Base-by-base conservation (phyloP, 495 filamentous ascomycete genomes). In the Daldinia caldariorum region DNA sequence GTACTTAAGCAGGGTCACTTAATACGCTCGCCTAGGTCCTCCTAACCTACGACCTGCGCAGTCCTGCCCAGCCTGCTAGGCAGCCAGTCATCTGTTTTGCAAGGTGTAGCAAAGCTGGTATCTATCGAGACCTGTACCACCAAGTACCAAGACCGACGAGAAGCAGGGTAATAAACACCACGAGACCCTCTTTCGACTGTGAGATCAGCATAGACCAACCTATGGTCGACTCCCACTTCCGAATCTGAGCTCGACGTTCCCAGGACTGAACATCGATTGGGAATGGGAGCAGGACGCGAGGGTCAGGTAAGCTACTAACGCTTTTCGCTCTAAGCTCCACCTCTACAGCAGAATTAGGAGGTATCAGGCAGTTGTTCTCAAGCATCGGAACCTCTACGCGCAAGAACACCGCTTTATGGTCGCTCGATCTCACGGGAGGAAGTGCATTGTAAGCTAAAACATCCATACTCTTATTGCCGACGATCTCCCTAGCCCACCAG, bases 391-490 rank as follows among this genome's bases (percentile, higher is more conserved):
- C 81, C 4, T 80, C 74, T 9, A 89, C 80, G 3, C 88, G 82
- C 13, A 94, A 83, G 10, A 88, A 90, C 0, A 97, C 94, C 3
- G 94, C 86, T 13, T 91, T 88, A 73, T 99, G 95, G 77, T 99
- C 95, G 35, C 90, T 93, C 14, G 91, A 90, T 14, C 83, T 82
- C 58, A 95, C 86, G 0, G 93, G 75, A 1, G 93, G 92, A 7
- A 97, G 81, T 6, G 91, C 87, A 49, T 87, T 82, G 70, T 99
- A 99, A 37, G 79, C 83, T 12, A 82, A 73, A 1, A 89, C 77
- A 22, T 78, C 79, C 51, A 89, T 86, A 69, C 64, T 77, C 53
- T 69, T 58, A 5, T 77, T 66, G 7, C 67, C 54, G 3, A 60
- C 60, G 0, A 54, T 39, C 9, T 55, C 60, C 20, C 8, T 14